Conservation (phyloP, 2,329 filamentous ascomycete species). For the Aspergillus transmontanensis region DNA sequence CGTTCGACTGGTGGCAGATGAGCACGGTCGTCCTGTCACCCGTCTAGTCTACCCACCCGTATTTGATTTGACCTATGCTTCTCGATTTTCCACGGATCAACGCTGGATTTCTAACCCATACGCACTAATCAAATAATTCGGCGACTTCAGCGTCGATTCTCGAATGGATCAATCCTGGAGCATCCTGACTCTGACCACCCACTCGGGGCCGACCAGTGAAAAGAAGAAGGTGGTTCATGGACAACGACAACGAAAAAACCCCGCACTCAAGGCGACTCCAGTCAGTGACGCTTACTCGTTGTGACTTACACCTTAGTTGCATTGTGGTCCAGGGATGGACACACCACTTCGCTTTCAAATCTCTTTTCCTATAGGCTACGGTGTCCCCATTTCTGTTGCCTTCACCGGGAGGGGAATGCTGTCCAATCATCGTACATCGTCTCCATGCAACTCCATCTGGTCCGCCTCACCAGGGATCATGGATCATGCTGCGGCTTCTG, state of each 20-base stretch:
- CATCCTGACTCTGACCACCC: conserved; percentile 2
- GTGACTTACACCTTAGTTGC: conserved; percentile 9
- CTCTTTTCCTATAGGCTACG: conserved; percentile 12
- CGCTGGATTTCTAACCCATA: no score
- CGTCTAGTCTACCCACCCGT: background rate
- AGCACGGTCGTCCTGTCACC: background rate
- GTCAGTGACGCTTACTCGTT: conserved; percentile 6
- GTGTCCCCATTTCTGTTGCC: conserved; percentile 10
- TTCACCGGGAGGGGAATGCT: conserved; percentile 14
- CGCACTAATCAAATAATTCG: background rate
- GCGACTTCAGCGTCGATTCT: background rate
- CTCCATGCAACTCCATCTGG: conserved; percentile 10
- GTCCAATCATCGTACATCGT: conserved; percentile 17
- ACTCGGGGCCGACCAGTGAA: conserved; percentile 5
- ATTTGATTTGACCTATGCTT: background rate
- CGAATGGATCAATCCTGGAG: background rate
- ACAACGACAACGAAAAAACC: conserved; percentile 12
- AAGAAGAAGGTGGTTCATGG: background rate
- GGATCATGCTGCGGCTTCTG: conserved; percentile 16
- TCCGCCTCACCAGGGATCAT: conserved; percentile 25
- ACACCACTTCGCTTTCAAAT: conserved; percentile 8
- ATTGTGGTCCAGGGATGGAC: background rate
- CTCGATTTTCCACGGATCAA: background rate
- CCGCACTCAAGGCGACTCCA: conserved; percentile 15
- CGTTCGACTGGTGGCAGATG: background rate